Evolutionary conservation across 768 basidiomycete species (phyloP).

Genomic region (Solioccasus polychromus): DNA sequence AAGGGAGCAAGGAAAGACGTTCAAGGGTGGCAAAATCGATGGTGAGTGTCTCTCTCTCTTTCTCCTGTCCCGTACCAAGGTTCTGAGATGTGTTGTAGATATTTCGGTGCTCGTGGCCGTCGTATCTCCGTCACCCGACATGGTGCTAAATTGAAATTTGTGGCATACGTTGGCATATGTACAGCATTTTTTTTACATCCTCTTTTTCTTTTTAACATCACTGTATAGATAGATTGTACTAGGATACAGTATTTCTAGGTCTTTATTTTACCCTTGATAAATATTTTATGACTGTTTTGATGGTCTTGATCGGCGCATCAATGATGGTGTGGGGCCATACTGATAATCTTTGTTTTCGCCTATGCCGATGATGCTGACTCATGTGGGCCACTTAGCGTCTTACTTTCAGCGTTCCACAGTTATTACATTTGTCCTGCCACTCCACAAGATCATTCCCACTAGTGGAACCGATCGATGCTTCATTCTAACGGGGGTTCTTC

Average conservation of each 20-base stretch:
- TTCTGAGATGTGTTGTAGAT: conserved; percentile 36
- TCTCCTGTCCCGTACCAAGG: rapidly evolving
- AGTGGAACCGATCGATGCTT: too few relatives aligned
- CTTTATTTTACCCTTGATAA: too few relatives aligned
- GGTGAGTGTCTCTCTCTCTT: conserved; percentile 42
- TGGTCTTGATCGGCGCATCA: too few relatives aligned
- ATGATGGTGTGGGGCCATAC: too few relatives aligned
- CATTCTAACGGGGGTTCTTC: too few relatives aligned
- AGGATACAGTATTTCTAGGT: conserved; percentile 10
- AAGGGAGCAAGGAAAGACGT: conserved; percentile 65
- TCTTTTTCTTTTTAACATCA: conserved; percentile 11
- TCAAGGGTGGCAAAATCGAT: conserved; percentile 82
- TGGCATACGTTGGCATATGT: conserved; percentile 20
- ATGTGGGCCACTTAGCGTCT: too few relatives aligned
- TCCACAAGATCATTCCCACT: too few relatives aligned
- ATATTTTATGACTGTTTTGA: too few relatives aligned
- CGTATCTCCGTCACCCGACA: conserved; percentile 45
- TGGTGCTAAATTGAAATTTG: conserved; percentile 10
- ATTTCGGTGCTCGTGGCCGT: conserved; percentile 68
- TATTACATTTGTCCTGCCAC: too few relatives aligned
- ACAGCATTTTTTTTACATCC: conserved; percentile 22
- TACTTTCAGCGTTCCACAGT: too few relatives aligned
- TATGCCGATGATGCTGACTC: too few relatives aligned
- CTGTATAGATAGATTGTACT: conserved; percentile 28
- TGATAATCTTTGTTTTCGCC: too few relatives aligned